Base-by-base conservation (phyloP, 2,329 filamentous ascomycete genomes). In the Trichoderma simmonsii region DNA sequence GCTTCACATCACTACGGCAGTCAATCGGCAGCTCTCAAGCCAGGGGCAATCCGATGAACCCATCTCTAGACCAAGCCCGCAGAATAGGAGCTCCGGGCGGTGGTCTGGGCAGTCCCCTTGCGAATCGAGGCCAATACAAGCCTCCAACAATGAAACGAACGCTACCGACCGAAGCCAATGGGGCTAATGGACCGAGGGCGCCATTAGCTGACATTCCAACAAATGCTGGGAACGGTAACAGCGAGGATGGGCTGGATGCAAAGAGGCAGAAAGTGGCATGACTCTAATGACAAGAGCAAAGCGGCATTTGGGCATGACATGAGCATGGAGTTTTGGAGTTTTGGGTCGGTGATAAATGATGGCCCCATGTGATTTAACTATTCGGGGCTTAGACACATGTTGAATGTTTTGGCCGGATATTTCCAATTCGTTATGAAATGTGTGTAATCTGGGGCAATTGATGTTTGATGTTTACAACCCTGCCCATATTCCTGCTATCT, bases 71-170 rank as follows among this genome's bases (percentile, higher is more conserved):
- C 71, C 82, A 86, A 4, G 77, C 85, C 8, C 84, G 89, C 43
- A 85, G 87, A 65, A 90, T 91, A 70, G 89, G 89, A 0, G 88
- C 86, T 0, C 89, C 89, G 0, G 84, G 83, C 9, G 85, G 81
- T 15, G 57, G 48, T 54, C 79, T 82, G 0, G 83, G 82, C n/a
- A 90, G 88, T 77, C 88, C 89, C 12, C 82, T 90, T 57, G 85
- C 82, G 9, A 91, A 91, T 75, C 82, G 89, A 36, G 82, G 83
- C n/a, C 85, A 85, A 74, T 91, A 90, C 74, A 85, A 85, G 18
- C 88, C 88, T 12, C 86, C 86, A 1, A 89, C 88, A 0, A 87
- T 90, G 81, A 89, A 89, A 79, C 81, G 87, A 36, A 84, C 86
- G 3, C 77, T 80, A 51, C 79, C 80, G 1, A 77, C 70, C 8